Evolutionary conservation across 1,284 basidiomycete genomes (phyloP), one percentile per base, ranked within the genome.

Genomic region (Neolentinus lepideus): DNA sequence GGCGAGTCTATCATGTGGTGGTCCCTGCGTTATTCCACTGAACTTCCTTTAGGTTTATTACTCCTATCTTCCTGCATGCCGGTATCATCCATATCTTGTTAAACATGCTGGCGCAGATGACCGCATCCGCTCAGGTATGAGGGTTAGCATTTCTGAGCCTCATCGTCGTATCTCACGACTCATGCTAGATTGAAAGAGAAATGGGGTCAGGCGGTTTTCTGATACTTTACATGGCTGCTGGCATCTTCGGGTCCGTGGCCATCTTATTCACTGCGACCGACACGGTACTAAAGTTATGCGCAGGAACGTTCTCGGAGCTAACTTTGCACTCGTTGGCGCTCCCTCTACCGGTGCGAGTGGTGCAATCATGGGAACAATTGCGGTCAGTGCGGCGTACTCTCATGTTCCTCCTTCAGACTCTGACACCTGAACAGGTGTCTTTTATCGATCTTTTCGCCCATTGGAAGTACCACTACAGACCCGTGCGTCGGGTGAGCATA

Each of bases 261-360:
- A 29, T 25, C 38, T 52, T 36, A 3, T 29, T 14, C 63, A 38
- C 54, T 22, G 35, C 36, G 48, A 53, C 56, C 55, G 12, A 26
- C 47, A 6, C 4, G 6, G 62, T 29, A 26, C 10, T 38, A 53
- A 51, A 21, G 45, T 56, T 10, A 27, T n/a, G 26, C 50, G 9
- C 59, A 89, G 88, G 36, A 92, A 92, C 62, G 78, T 91, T 22
- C 75, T 98, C 8, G 94, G 95, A 25, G 93, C 92, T 2, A 98
- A 96, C 69, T 94, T 98, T 67, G 78, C 92, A 0, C 73, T 97
- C 16, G 88, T 94, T 2, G 94, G 92, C 16, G 75, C 88, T n/a
- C 94, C 95, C 0, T 92, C 91, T n/a, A 79, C 94, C 1, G 96
- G 96, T 48, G 96, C 95, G 0, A 90, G 87, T 62, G 94, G 96